Evolutionary conservation across 371 early-diverging fungal species (phyloP).

Genomic region (Mortierella sp.): DNA sequence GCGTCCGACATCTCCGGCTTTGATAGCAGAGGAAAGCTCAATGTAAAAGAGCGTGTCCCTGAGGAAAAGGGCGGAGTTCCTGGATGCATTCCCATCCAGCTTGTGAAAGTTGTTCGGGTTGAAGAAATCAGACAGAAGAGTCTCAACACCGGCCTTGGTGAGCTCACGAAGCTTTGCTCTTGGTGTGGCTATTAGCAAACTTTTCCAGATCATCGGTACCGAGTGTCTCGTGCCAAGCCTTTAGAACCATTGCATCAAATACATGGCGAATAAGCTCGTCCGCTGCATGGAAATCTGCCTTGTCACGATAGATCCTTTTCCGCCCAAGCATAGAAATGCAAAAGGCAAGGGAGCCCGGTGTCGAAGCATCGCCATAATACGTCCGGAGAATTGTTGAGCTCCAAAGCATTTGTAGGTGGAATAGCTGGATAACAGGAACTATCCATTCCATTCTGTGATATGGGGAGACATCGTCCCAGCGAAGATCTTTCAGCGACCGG

Average conservation of each 20-base stretch:
- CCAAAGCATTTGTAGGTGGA: neutral
- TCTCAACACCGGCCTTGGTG: neutral
- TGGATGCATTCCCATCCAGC: neutral
- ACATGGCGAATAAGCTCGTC: neutral
- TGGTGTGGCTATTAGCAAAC: too few relatives aligned
- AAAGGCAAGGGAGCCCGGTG: neutral
- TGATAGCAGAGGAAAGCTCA: constrained; percentile 7
- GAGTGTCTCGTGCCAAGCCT: neutral
- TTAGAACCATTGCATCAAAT: neutral
- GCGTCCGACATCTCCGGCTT: constrained; percentile 9
- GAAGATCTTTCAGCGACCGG: neutral
- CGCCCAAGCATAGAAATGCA: neutral
- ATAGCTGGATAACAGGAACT: neutral
- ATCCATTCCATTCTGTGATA: neutral
- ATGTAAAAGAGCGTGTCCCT: neutral
- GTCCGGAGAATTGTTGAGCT: neutral
- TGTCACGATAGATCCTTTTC: neutral
- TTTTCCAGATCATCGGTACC: too few relatives aligned
- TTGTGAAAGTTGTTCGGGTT: neutral
- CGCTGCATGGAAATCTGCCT: neutral
- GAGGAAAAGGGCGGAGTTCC: neutral
- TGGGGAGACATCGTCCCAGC: neutral
- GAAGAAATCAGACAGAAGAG: neutral
- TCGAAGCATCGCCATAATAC: neutral
- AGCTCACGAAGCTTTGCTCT: too few relatives aligned